phyloP scores from a whole-genome alignment of 2,329 filamentous ascomycete genomes.

The Nothomitra cinnamomea region DNA sequence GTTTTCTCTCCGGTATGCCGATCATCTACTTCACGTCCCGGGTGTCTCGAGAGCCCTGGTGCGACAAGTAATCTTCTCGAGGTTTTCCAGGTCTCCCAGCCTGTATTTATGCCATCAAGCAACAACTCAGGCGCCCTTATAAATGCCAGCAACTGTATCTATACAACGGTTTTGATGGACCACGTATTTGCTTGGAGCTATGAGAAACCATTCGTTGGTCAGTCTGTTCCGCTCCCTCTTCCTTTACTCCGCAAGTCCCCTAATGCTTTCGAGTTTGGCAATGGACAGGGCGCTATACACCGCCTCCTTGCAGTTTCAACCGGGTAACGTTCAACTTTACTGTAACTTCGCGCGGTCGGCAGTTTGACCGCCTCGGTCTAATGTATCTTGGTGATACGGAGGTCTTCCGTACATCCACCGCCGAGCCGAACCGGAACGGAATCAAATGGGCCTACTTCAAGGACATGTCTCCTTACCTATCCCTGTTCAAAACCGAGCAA shows the following conservation, averaged over 20 bases:
- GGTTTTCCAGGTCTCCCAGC: constrained; percentile 53
- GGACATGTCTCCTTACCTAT: constrained; percentile 56
- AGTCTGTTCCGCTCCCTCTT: constrained; percentile 15
- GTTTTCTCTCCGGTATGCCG: neutral
- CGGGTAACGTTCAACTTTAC: constrained; percentile 62
- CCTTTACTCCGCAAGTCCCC: constrained; percentile 5
- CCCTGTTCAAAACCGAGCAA: constrained; percentile 51
- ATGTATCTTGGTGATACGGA: constrained; percentile 66
- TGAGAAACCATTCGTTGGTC: constrained; percentile 54
- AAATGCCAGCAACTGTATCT: constrained; percentile 19
- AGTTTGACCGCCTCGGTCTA: constrained; percentile 59
- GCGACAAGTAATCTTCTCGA: constrained; percentile 26
- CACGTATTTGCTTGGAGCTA: constrained; percentile 59
- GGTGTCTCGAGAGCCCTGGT: no score
- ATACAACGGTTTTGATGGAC: constrained; percentile 45
- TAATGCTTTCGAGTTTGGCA: constrained; percentile 8
- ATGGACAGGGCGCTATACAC: constrained; percentile 40
- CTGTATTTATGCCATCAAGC: constrained; percentile 35
- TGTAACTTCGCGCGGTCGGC: constrained; percentile 50
- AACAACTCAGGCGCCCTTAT: constrained; percentile 15
- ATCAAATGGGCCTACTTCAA: constrained; percentile 65
- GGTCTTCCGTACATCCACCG: constrained; percentile 70
- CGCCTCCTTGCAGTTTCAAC: constrained; percentile 54
- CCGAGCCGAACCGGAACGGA: constrained; percentile 53
- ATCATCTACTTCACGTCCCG: neutral